These are phyloP conservation scores for Curvularia sp. DNA, from an alignment of 2,329 filamentous ascomycete species.

Conservation along the genomic window DNA sequence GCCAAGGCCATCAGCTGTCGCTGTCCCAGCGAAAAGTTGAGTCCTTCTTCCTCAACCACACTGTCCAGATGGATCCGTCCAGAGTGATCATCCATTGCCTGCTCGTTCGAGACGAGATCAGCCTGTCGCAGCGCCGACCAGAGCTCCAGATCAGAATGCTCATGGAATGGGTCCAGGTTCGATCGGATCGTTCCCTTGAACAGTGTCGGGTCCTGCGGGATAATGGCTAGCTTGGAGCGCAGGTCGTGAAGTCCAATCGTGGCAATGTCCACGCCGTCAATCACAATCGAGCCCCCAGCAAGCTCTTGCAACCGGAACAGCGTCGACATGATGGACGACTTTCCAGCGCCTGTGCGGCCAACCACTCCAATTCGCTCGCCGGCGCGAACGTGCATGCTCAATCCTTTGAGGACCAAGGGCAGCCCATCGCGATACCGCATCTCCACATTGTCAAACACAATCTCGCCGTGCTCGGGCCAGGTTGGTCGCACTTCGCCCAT, in stretches of 20 bases:
- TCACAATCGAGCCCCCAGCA: slow-evolving; percentile 56
- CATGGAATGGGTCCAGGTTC: slow-evolving; percentile 81
- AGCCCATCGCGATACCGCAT: slow-evolving; percentile 61
- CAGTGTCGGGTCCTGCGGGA: slow-evolving; percentile 83
- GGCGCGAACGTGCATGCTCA: slow-evolving; percentile 71
- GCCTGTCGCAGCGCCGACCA: slow-evolving; percentile 81
- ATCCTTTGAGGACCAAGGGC: slow-evolving; percentile 57
- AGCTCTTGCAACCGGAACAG: slow-evolving; percentile 73
- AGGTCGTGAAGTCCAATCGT: slow-evolving; percentile 77
- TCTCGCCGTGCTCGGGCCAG: slow-evolving; percentile 87
- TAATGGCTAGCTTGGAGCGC: slow-evolving; percentile 78
- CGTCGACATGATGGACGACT: slow-evolving; percentile 82
- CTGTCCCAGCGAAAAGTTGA: slow-evolving; percentile 84
- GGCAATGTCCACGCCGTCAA: slow-evolving; percentile 66
- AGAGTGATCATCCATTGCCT: slow-evolving; percentile 54
- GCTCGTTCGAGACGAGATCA: slow-evolving; percentile 67
- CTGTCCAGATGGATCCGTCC: slow-evolving; percentile 81
- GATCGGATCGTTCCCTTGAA: slow-evolving; percentile 81
- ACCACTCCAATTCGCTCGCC: slow-evolving; percentile 84
- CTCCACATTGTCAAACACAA: slow-evolving; percentile 58
- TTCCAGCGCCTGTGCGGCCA: slow-evolving; percentile 81
- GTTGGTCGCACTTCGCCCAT: slow-evolving; percentile 71
- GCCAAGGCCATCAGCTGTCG: slow-evolving; percentile 90
- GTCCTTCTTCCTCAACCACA: slow-evolving; percentile 87
- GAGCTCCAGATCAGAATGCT: slow-evolving; percentile 78